phyloP scores from a whole-genome alignment of 306 rosid species.

The Datisca glomerata region DNA sequence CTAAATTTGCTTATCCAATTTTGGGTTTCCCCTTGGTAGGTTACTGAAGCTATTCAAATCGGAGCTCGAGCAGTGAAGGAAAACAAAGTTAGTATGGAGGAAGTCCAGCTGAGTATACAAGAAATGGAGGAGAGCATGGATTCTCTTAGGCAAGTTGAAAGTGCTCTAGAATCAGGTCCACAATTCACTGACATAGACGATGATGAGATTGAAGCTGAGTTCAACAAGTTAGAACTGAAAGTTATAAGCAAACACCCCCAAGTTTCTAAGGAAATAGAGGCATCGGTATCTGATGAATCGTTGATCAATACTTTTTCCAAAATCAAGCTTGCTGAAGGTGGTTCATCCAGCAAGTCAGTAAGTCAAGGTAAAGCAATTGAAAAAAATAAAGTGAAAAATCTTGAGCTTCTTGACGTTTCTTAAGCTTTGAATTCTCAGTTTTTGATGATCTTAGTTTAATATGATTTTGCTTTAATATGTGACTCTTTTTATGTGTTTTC shows the following conservation, averaged over 20 bases:
- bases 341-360: no score
- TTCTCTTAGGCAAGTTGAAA: constrained; percentile 65
- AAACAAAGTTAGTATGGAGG: constrained; percentile 52
- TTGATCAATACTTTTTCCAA: constrained; percentile 39
- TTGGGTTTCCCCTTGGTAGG: constrained; percentile 29
- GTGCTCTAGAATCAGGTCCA: constrained; percentile 44
- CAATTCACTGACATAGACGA: constrained; percentile 34
- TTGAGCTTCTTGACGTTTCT: no score
- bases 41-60: constrained; percentile 77
- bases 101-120: constrained; percentile 56
- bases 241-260: constrained; percentile 21
- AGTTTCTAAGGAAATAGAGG: constrained; percentile 16
- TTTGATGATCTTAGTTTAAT: no score
- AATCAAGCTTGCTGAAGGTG: no score
- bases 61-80: constrained; percentile 79
- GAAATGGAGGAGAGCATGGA: constrained; percentile 76
- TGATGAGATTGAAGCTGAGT: constrained; percentile 75
- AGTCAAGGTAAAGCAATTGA: no score
- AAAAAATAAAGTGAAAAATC: no score
- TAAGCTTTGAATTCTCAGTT: no score
- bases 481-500: no score
- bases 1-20: no score
- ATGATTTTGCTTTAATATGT: no score
- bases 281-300: constrained; percentile 25
- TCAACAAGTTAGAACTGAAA: constrained; percentile 53